Conservation (phyloP, 768 basidiomycete genomes). For the Rhizopogon salebrosus region DNA sequence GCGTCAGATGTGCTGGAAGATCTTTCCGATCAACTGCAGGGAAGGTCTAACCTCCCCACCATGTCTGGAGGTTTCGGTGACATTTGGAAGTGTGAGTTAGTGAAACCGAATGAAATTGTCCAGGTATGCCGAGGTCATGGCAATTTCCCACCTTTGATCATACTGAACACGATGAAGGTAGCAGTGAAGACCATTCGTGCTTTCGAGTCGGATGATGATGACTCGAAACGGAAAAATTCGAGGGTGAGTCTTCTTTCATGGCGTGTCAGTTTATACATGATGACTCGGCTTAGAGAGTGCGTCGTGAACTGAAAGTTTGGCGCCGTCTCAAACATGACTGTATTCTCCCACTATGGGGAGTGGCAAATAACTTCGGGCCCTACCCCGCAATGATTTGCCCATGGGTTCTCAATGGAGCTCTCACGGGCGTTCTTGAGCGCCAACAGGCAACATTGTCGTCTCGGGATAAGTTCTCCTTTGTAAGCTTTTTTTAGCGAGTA, state of each 20-base stretch:
- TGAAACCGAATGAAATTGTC: neutral
- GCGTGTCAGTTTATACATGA: too few relatives aligned
- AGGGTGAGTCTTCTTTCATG: neutral
- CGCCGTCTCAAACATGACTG: too few relatives aligned
- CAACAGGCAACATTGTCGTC: constrained; percentile 1
- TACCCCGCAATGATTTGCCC: too few relatives aligned
- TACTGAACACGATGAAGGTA: neutral
- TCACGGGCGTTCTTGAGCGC: too few relatives aligned
- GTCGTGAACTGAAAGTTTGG: constrained; percentile 19
- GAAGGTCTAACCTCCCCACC: neutral
- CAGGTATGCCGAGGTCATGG: neutral
- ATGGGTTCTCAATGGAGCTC: too few relatives aligned
- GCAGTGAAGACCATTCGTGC: constrained; percentile 3
- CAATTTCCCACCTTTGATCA: neutral
- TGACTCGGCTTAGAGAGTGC: constrained; percentile 8
- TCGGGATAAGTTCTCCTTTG: constrained; percentile 11
- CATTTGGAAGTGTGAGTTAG: constrained; percentile 1
- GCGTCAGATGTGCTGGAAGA: neutral
- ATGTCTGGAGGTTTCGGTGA: neutral
- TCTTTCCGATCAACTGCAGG: neutral
- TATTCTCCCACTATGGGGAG: too few relatives aligned
- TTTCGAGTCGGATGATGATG: neutral
- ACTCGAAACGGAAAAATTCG: neutral
- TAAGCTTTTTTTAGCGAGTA: constrained; percentile 1
- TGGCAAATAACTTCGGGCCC: too few relatives aligned